These are phyloP conservation scores for Stenogyne calaminthoides DNA, from an alignment of 305 asterid genomes.

Conservation along the genomic window DNA sequence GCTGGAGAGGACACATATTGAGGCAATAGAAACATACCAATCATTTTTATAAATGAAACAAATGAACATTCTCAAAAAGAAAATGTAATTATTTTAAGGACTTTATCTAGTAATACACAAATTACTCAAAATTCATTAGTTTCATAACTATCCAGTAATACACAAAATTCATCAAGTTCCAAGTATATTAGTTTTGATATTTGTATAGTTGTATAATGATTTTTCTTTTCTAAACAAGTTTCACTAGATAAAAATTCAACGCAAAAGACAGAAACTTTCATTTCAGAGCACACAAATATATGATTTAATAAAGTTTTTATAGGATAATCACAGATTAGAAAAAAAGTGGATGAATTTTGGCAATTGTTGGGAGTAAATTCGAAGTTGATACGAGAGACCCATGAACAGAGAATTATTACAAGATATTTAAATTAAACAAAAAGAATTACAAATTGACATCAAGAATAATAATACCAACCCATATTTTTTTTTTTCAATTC, in stretches of 20 bases:
- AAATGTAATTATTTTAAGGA: no score
- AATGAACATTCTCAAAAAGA: background rate
- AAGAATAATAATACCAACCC: slow-evolving; percentile 15
- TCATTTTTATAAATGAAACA: background rate
- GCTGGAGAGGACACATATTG: no score
- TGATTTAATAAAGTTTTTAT: background rate
- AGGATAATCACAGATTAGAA: background rate
- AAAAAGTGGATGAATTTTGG: slow-evolving; percentile 4
- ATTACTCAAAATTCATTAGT: no score
- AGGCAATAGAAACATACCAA: background rate
- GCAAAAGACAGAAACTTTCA: background rate
- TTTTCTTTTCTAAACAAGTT: background rate
- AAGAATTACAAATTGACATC: slow-evolving; percentile 24
- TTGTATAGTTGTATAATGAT: background rate
- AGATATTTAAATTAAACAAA: slow-evolving; percentile 15
- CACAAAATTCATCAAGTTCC: background rate
- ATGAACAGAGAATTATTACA: background rate
- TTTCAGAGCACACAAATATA: background rate
- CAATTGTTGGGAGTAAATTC: slow-evolving; percentile 7
- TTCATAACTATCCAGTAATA: background rate
- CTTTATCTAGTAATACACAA: no score
- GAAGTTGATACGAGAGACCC: slow-evolving; percentile 8
- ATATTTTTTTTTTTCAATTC: slow-evolving; percentile 12
- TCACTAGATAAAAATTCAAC: background rate
- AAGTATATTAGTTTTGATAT: background rate